Base-by-base conservation (phyloP, 768 basidiomycete species). In the Hericium coralloides region DNA sequence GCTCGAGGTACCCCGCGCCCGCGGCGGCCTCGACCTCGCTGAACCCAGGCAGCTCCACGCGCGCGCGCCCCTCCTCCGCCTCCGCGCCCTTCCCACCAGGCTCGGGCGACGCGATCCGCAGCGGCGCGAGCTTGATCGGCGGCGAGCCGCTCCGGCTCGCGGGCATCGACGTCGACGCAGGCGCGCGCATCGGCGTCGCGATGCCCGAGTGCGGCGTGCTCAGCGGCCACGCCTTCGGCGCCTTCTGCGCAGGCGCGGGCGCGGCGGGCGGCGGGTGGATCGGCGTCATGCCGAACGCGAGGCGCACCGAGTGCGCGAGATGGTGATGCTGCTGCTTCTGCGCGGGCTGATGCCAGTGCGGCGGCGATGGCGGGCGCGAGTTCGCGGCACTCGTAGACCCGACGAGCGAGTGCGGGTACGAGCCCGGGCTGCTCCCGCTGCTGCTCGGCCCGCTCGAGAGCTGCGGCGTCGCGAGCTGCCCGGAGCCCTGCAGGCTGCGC, bases 211-310 rank as follows among this genome's bases (percentile, higher is more conserved):
- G 22, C 45, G 15, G 20, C 38, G 25, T 50, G 49, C 54, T 58
- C 59, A 39, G 52, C 59, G 18, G 55, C 57, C 43, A 56, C 56
- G n/a, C 51, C 50, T 31, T 52, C 53, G 36, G 52, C 47, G 45
- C 52, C 49, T 22, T 53, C 56, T 43, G 41, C 25, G 54, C 57
- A 66, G 57, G 47, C 59, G 38, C 25, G 62, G 66, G 71, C 58
- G 71, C 73, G 70, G 3, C 74, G 69, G n/a, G 65, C 59, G 66
- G 64, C 45, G 67, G 63, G 58, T 79, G 79, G 39, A 92, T 91
- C 0, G 90, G 91, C 6, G 92, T 93, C 89, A 94, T 95, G 3
- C 89, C 91, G 61, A 97, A 97, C 50, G 92, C 93, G 36, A 85
- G 76, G 39, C 89, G 83, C 22, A 95, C 87, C 0, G 87, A 89